phyloP scores from a whole-genome alignment of 345 rosid species.

The Hibiscus syriacus region DNA sequence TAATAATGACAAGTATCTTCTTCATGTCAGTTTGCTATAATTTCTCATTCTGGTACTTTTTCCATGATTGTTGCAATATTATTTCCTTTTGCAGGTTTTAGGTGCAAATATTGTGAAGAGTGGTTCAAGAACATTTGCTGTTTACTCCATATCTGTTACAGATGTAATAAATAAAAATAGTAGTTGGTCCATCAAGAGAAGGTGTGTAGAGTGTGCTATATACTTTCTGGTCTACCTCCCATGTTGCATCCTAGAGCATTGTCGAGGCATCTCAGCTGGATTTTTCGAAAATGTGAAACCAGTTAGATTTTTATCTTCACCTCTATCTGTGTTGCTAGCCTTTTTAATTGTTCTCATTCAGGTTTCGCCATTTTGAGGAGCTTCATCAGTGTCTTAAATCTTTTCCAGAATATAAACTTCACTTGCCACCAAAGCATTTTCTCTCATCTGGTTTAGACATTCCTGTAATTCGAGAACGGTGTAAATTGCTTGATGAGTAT shows the following conservation, averaged over 20 bases:
- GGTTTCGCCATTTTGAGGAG: conserved; percentile 99
- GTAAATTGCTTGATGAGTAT: conserved; percentile 77
- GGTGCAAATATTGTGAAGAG: conserved; percentile 97
- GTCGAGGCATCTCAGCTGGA: background rate
- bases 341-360: conserved; percentile 18
- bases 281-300: conserved; percentile 4
- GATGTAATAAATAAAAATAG: conserved; percentile 70
- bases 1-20: conserved; percentile 10
- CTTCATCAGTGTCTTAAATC: conserved; percentile 84
- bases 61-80: conserved; percentile 12
- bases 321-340: conserved; percentile 6
- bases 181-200: conserved; percentile 98
- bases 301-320: conserved; percentile 1
- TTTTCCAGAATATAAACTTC: conserved; percentile 80
- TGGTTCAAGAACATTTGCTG: conserved; percentile 83
- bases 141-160: conserved; percentile 83
- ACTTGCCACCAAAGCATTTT: conserved; percentile 96
- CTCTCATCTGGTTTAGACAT: conserved; percentile 85
- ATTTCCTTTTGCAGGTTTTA: conserved; percentile 62
- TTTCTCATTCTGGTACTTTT: conserved; percentile 8
- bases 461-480: conserved; percentile 78
- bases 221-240: conserved; percentile 13
- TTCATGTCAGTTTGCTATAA: conserved; percentile 11
- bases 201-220: conserved; percentile 35
- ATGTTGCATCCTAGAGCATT: background rate